Evolutionary conservation across 2,329 filamentous ascomycete species (phyloP), one percentile per base, ranked within the genome.

Genomic region (Claviceps monticola): DNA sequence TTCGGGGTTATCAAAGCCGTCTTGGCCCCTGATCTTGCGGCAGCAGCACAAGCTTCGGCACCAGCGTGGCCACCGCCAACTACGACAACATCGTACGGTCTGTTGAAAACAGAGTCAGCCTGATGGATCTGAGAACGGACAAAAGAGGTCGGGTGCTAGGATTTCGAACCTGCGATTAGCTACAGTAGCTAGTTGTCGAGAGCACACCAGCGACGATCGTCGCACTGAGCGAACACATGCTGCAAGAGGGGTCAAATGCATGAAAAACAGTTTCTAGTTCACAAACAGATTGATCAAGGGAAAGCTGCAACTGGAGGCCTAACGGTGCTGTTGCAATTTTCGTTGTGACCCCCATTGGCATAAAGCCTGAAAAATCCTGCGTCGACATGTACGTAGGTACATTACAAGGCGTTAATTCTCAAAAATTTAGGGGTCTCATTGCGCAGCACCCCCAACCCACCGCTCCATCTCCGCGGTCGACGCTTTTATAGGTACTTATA

Each of bases 61-160:
- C 93, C 93, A 52, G 93, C 93, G 73, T 98, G 93, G 29, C 93
- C 93, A 55, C 93, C 93, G 51, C 93, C 93, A 56, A 98, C 89
- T 2, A 98, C 90, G 38, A 98, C 76, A 48, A 98, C 93, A 77
- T 98, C 91, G 64, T 86, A 94, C 1, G 80, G 76, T 53, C 84
- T 87, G 55, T 36, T 16, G 41, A 14, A 21, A 38, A 17, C 37
- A 48, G 26, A 9, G 21, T 48, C 46, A 53, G 52, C 21, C 26
- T 19, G 8, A 13, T n/a, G 14, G 29, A 26, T 42, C 5, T 5
- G 36, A 36, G 16, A 3, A 44, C 9, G 19, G 34, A 13, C 13
- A 23, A 44, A 23, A 43, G 17, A 14, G 42, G 2, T 19, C 16
- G 13, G 41, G 23, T 16, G 26, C 7, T 8, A 36, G 34, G 14